These are phyloP conservation scores for Calonectria pauciramosa DNA, from an alignment of 2,329 filamentous ascomycete species.

Conservation along the genomic window DNA sequence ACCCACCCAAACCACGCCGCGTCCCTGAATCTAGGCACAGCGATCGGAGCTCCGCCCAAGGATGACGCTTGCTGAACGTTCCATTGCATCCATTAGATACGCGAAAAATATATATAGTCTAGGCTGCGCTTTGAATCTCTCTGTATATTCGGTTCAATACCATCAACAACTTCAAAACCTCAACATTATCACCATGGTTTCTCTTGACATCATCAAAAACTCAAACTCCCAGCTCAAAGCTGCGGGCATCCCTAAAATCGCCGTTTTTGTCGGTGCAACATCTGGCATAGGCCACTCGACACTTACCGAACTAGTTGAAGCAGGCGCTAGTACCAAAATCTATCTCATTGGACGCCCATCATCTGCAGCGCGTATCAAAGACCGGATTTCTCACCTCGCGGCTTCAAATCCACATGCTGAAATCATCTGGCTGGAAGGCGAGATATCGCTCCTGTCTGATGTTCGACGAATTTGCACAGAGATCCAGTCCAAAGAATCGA, in stretches of 20 bases:
- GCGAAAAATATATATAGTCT: neutral
- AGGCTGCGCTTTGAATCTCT: neutral
- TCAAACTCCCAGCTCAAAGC: slow-evolving; percentile 56
- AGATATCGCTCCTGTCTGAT: slow-evolving; percentile 59
- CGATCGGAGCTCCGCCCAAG: neutral
- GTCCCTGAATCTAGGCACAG: neutral
- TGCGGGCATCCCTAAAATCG: slow-evolving; percentile 49
- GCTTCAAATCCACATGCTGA: slow-evolving; percentile 53
- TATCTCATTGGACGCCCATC: slow-evolving; percentile 58
- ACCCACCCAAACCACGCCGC: neutral
- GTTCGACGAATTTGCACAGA: slow-evolving; percentile 51
- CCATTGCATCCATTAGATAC: too few species aligned
- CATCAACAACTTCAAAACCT: neutral
- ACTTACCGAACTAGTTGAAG: slow-evolving; percentile 50
- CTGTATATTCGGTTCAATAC: too few species aligned
- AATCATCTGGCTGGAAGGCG: slow-evolving; percentile 56
- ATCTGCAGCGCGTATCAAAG: slow-evolving; percentile 44
- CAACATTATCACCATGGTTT: slow-evolving; percentile 41
- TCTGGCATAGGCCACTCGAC: slow-evolving; percentile 59
- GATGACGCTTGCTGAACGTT: neutral
- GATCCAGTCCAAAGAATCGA: slow-evolving; percentile 53
- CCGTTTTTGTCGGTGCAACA: slow-evolving; percentile 61
- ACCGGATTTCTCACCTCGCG: slow-evolving; percentile 53
- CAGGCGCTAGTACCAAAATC: slow-evolving; percentile 49
- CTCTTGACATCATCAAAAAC: slow-evolving; percentile 48